Evolutionary conservation across 73 alveolate species (phyloP).

Genomic region (Uronychia binucleata): DNA sequence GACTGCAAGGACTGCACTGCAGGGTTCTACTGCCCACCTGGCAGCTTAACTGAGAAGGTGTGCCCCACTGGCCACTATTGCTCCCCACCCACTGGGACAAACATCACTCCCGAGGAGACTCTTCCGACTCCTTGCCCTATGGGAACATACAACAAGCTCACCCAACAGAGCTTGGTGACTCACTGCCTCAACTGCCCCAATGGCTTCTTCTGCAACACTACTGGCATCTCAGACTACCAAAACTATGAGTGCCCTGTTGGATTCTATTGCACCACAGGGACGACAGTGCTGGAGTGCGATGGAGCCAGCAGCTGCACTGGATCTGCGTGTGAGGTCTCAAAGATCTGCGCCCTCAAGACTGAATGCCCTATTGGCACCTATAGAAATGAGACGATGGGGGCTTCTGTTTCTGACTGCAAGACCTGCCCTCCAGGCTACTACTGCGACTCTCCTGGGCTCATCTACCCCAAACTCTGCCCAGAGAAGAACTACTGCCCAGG

Average conservation of each 20-base stretch:
- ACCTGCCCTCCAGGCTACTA: slow-evolving; percentile 61
- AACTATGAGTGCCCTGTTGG: slow-evolving; percentile 67
- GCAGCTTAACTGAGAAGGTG: slow-evolving; percentile 12
- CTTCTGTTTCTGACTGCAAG: too few relatives aligned
- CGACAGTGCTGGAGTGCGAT: too few relatives aligned
- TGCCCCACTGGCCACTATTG: slow-evolving; percentile 60
- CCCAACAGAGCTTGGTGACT: not conserved
- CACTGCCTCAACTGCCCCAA: slow-evolving; percentile 55
- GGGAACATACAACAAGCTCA: slow-evolving; percentile 41
- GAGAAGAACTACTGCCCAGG: slow-evolving; percentile 37
- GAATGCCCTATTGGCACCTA: slow-evolving; percentile 58
- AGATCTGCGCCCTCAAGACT: too few relatives aligned
- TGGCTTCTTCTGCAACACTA: slow-evolving; percentile 57
- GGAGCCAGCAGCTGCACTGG: too few relatives aligned
- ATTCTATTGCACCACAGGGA: slow-evolving; percentile 40
- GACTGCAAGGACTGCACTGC: slow-evolving; percentile 58
- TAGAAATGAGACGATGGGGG: slow-evolving; percentile 39
- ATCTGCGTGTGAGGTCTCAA: too few relatives aligned
- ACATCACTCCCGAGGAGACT: too few relatives aligned
- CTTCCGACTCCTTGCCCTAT: slow-evolving; percentile 73
- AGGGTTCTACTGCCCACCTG: slow-evolving; percentile 49
- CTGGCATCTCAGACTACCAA: slow-evolving; percentile 37
- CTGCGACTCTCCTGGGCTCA: slow-evolving; percentile 46
- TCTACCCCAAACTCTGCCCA: slow-evolving; percentile 18
- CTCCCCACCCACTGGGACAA: slow-evolving; percentile 6